These are phyloP conservation scores for Codiaeum variegatum DNA, from an alignment of 441 rosid species.

Conservation along the genomic window DNA sequence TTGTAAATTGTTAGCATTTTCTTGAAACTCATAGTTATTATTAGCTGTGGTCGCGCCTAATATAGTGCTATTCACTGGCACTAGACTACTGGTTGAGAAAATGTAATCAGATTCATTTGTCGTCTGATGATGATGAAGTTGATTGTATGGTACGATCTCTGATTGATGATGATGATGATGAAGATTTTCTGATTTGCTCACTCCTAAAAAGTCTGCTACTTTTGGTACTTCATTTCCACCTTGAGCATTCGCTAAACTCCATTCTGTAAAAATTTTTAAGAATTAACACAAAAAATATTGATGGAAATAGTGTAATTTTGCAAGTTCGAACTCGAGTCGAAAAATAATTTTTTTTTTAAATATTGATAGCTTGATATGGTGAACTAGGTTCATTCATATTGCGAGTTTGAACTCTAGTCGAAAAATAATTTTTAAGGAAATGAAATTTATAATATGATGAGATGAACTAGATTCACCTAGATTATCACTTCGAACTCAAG, in stretches of 20 bases:
- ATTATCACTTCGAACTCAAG: too few species aligned
- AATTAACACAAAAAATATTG: neutral
- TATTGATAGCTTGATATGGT: too few species aligned
- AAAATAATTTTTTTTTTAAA: neutral
- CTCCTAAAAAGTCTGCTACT: conserved; percentile 96
- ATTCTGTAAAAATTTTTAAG: conserved; percentile 38
- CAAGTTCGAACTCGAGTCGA: too few species aligned
- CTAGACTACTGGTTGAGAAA: conserved; percentile 40
- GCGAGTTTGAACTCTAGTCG: neutral
- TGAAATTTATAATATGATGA: too few species aligned
- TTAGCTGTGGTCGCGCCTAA: conserved; percentile 35
- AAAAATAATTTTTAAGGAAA: neutral
- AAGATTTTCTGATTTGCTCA: conserved; percentile 68
- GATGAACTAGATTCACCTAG: too few species aligned
- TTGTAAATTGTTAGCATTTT: conserved; percentile 64
- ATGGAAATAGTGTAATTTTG: too few species aligned
- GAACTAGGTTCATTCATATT: too few species aligned
- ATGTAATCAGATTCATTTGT: conserved; percentile 47
- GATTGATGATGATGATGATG: conserved; percentile 44
- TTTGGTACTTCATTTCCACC: conserved; percentile 69
- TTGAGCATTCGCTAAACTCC: conserved; percentile 67
- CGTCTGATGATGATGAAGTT: conserved; percentile 45
- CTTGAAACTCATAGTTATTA: conserved; percentile 54
- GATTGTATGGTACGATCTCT: conserved; percentile 62
- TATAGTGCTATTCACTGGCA: conserved; percentile 46